Evolutionary conservation across 352 stramenopile species (phyloP).

Genomic region (Phytophthora tentaculata): DNA sequence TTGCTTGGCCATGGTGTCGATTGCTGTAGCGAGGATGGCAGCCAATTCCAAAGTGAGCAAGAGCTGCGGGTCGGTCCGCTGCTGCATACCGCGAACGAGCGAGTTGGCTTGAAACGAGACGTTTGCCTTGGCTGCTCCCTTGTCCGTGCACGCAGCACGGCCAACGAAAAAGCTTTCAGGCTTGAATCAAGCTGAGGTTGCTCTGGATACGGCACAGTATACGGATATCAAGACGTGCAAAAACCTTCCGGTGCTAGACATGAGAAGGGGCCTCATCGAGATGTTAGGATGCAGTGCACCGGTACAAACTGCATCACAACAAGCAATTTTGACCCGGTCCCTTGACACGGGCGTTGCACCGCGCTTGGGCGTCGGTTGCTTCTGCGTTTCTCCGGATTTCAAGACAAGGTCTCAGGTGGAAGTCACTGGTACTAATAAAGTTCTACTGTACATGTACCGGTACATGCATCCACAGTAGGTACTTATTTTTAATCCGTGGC

Average conservation of each 20-base stretch:
- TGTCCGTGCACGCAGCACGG: slow-evolving; percentile 19
- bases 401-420: slow-evolving; percentile 15
- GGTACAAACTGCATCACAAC: slow-evolving; percentile 19
- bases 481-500: neutral
- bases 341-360: slow-evolving; percentile 30
- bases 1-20: slow-evolving; percentile 27
- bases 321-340: slow-evolving; percentile 24
- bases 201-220: slow-evolving; percentile 28
- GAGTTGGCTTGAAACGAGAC: slow-evolving; percentile 7
- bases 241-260: slow-evolving; percentile 21
- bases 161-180: slow-evolving; percentile 16
- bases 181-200: neutral
- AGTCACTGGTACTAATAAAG: neutral
- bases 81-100: slow-evolving; percentile 15
- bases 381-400: slow-evolving; percentile 35
- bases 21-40: slow-evolving; percentile 7
- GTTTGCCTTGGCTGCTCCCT: slow-evolving; percentile 27
- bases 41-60: slow-evolving; percentile 37
- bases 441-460: no score
- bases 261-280: slow-evolving; percentile 21
- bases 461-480: neutral
- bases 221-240: slow-evolving; percentile 36
- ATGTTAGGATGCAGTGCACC: slow-evolving; percentile 22
- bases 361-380: slow-evolving; percentile 15
- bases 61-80: slow-evolving; percentile 9